Evolutionary conservation across 768 basidiomycete species (phyloP).

Genomic region (Lactifluus pinguis): DNA sequence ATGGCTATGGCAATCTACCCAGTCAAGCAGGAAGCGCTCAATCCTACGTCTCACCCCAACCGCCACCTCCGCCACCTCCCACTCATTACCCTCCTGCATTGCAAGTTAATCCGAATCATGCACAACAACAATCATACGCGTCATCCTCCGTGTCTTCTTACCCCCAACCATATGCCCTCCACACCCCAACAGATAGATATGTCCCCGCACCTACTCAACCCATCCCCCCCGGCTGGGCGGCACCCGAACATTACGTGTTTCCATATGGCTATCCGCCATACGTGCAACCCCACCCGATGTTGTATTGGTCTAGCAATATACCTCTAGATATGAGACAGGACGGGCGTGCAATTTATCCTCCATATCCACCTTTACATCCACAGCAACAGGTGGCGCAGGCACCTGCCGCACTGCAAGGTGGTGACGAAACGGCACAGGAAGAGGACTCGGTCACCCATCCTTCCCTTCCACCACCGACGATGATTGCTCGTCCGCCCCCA

Average conservation of each 20-base stretch:
- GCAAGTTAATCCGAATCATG: constrained; percentile 15
- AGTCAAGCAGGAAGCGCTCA: constrained; percentile 2
- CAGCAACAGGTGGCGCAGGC: constrained; percentile 1
- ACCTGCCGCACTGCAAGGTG: neutral
- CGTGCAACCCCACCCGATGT: constrained; percentile 26
- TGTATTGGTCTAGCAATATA: constrained; percentile 30
- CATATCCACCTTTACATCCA: constrained; percentile 14
- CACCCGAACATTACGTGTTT: constrained; percentile 25
- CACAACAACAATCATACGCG: constrained; percentile 16
- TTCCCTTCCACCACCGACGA: constrained; percentile 25
- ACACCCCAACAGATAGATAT: constrained; percentile 13
- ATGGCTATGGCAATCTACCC: constrained; percentile 12
- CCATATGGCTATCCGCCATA: constrained; percentile 22
- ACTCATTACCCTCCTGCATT: constrained; percentile 12
- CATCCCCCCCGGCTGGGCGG: constrained; percentile 16
- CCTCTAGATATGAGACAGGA: constrained; percentile 11
- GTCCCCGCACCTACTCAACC: constrained; percentile 10
- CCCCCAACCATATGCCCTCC: constrained; percentile 19
- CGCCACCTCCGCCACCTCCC: neutral
- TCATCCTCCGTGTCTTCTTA: constrained; percentile 18
- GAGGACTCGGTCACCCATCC: constrained; percentile 10
- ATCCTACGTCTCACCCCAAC: neutral
- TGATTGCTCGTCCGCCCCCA: constrained; percentile 26
- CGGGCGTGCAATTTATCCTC: constrained; percentile 1
- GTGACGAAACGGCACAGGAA: neutral